These are phyloP conservation scores for Begonia loranthoides DNA, from an alignment of 306 rosid species.

Conservation along the genomic window DNA sequence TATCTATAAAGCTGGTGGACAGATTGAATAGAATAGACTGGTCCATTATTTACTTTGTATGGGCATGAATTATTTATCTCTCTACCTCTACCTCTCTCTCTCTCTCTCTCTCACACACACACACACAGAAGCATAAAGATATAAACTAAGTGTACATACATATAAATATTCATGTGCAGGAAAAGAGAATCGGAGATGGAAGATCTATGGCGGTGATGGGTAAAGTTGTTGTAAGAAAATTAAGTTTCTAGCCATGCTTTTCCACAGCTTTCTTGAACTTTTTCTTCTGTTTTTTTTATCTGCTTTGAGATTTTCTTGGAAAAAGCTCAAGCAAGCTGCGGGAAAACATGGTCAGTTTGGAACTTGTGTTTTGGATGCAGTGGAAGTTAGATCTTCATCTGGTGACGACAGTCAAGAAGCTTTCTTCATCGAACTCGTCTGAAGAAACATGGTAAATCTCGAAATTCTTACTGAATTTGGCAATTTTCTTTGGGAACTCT, in stretches of 20 bases:
- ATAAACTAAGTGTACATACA: no score
- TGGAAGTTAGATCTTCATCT: background rate
- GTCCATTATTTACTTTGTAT: no score
- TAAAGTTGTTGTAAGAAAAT: background rate
- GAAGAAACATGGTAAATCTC: no score
- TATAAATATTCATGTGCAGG: background rate
- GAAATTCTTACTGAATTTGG: no score
- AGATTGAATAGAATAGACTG: no score
- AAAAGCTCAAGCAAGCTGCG: conserved; percentile 21
- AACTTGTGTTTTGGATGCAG: background rate
- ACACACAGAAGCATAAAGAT: background rate
- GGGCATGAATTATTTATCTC: no score
- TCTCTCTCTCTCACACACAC: no score
- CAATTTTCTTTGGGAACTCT: no score
- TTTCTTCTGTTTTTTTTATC: background rate
- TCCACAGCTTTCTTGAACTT: conserved; percentile 37
- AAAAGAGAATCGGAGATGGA: background rate
- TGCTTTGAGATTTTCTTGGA: background rate
- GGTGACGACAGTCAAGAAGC: background rate
- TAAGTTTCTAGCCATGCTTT: conserved; percentile 17
- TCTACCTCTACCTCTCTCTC: background rate
- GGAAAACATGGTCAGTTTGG: conserved; percentile 19
- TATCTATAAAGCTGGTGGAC: no score
- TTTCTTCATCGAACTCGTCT: background rate
- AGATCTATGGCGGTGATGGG: background rate